Evolutionary conservation across 1,284 basidiomycete species (phyloP).

Genomic region (Phenoliferia sp.): DNA sequence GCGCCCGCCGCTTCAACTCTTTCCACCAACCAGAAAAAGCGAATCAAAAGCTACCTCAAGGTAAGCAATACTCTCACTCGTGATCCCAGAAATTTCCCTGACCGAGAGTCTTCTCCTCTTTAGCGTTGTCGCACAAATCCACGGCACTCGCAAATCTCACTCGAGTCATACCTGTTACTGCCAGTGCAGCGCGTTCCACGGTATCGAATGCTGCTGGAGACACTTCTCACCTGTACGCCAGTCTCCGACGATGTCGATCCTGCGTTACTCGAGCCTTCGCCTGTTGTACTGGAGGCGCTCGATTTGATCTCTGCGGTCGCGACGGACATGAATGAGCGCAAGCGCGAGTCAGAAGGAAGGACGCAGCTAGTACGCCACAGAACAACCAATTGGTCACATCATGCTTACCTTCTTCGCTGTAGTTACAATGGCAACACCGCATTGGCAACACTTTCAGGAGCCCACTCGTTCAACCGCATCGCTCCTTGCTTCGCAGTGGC

Average conservation of each 20-base stretch:
- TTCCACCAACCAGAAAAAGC: slow-evolving; percentile 65
- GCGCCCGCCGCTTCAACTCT: slow-evolving; percentile 7
- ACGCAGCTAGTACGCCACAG: slow-evolving; percentile 58
- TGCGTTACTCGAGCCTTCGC: slow-evolving; percentile 37
- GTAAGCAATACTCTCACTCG: slow-evolving; percentile 11
- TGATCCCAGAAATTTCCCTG: background rate
- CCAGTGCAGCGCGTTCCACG: slow-evolving; percentile 95
- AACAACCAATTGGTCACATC: too few relatives aligned
- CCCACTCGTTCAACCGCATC: slow-evolving; percentile 94
- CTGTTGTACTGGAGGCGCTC: slow-evolving; percentile 71
- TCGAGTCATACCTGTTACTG: slow-evolving; percentile 89
- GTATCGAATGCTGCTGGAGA: slow-evolving; percentile 77
- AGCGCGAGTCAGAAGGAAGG: slow-evolving; percentile 85
- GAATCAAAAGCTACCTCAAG: slow-evolving; percentile 80
- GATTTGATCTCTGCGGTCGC: slow-evolving; percentile 79
- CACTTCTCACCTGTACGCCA: slow-evolving; percentile 73
- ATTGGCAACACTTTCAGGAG: slow-evolving; percentile 89
- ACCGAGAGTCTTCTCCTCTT: too few relatives aligned
- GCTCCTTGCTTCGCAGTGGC: slow-evolving; percentile 53
- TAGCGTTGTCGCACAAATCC: slow-evolving; percentile 49
- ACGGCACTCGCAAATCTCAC: slow-evolving; percentile 88
- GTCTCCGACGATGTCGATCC: slow-evolving; percentile 36
- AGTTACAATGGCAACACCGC: slow-evolving; percentile 65
- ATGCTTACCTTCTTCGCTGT: background rate
- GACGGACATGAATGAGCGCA: slow-evolving; percentile 93